Conservation (phyloP, 805 yeast genomes). For the Candida namnaoensis region DNA sequence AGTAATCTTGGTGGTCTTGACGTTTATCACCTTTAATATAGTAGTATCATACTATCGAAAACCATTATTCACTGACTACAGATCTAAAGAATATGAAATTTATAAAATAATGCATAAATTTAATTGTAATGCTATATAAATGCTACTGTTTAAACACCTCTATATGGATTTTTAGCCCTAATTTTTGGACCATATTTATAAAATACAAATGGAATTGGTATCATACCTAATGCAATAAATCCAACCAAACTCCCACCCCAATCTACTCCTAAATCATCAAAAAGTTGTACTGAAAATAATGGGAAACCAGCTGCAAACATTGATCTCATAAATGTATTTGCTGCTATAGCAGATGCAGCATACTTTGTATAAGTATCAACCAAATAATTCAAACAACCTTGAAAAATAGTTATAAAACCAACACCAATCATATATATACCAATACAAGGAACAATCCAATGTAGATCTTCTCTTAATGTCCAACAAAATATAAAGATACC, state of each 20-base stretch:
- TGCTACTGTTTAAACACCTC: too few relatives aligned
- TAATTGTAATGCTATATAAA: too few relatives aligned
- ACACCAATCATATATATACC: slow-evolving; percentile 59
- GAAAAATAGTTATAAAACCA: slow-evolving; percentile 61
- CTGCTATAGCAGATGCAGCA: slow-evolving; percentile 75
- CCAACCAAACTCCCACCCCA: slow-evolving; percentile 79
- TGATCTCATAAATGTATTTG: slow-evolving; percentile 52
- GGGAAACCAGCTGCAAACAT: slow-evolving; percentile 57
- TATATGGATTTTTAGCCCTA: slow-evolving; percentile 41
- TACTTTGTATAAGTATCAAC: slow-evolving; percentile 60
- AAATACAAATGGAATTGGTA: slow-evolving; percentile 65
- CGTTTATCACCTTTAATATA: too few relatives aligned
- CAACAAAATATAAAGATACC: slow-evolving; percentile 59
- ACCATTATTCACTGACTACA: too few relatives aligned
- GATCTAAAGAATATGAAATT: too few relatives aligned
- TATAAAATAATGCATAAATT: too few relatives aligned
- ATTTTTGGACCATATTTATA: slow-evolving; percentile 46
- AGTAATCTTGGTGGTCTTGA: too few relatives aligned
- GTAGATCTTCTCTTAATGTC: slow-evolving; percentile 44
- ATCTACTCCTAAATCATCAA: slow-evolving; percentile 45
- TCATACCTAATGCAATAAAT: slow-evolving; percentile 43
- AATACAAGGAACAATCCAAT: slow-evolving; percentile 75
- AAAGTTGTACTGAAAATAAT: slow-evolving; percentile 45
- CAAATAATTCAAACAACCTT: slow-evolving; percentile 63
- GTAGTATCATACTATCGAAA: too few relatives aligned